A percentile compares a stretch with the other conserved stretches of the same genome.
phyloP scores from a whole-genome alignment of 768 basidiomycete genomes.

The Mycena galopus region DNA sequence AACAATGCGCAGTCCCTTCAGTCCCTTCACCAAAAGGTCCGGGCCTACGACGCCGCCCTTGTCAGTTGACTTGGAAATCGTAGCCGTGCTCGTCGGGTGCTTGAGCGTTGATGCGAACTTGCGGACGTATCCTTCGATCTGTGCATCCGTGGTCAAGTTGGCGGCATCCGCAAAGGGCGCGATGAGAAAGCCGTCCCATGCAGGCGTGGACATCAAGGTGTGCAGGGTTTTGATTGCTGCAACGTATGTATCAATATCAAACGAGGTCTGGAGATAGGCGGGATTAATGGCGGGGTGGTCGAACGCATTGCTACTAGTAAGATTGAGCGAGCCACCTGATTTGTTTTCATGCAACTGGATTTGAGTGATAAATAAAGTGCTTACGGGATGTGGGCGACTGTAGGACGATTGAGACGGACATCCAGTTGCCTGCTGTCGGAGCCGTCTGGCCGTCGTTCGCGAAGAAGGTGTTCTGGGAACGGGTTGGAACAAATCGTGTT shows the following conservation, averaged over 20 bases:
- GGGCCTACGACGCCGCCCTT: constrained; percentile 27
- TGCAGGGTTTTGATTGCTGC: not conserved
- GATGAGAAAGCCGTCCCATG: constrained; percentile 18
- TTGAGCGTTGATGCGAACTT: too few species aligned
- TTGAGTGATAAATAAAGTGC: not conserved
- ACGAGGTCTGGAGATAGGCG: constrained; percentile 15
- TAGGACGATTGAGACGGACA: constrained; percentile 16
- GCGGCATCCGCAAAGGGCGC: constrained; percentile 12
- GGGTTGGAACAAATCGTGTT: too few species aligned
- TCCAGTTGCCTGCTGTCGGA: constrained; percentile 27
- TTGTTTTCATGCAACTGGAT: not conserved
- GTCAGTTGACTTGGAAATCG: constrained; percentile 14
- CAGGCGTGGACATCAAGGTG: constrained; percentile 17
- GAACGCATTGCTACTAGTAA: constrained; percentile 20
- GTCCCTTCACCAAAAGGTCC: constrained; percentile 22
- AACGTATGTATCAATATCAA: constrained; percentile 24
- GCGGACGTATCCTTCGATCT: not conserved
- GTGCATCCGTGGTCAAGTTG: constrained; percentile 11
- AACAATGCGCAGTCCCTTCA: constrained; percentile 22
- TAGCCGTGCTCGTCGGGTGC: constrained; percentile 12
- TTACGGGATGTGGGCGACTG: constrained; percentile 27
- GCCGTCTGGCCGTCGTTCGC: constrained; percentile 11
- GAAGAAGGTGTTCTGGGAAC: constrained; percentile 13
- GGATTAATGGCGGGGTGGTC: constrained; percentile 30
- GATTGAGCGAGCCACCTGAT: constrained; percentile 16